These are phyloP conservation scores for Dactylorhiza incarnata DNA, from an alignment of 106 monocot species.

Conservation along the genomic window DNA sequence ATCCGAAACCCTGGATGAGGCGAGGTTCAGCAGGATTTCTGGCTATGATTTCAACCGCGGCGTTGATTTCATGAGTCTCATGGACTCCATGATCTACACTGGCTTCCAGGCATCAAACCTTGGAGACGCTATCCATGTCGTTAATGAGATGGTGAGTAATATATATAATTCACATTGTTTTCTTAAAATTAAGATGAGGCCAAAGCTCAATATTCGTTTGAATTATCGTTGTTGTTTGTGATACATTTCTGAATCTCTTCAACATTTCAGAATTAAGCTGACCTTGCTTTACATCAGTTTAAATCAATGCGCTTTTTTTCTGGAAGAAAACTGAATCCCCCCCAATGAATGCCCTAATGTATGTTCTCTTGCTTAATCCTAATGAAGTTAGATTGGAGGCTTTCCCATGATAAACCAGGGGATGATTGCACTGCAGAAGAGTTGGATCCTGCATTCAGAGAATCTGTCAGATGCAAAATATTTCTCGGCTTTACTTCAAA, in stretches of 20 bases:
- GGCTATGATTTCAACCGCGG: constrained; percentile 91
- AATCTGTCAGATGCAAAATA: constrained; percentile 84
- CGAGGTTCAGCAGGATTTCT: constrained; percentile 37
- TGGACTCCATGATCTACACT: constrained; percentile 61
- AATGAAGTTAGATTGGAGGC: constrained; percentile 73
- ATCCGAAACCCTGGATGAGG: constrained; percentile 60
- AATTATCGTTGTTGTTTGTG: too few species aligned
- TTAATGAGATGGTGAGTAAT: constrained; percentile 70
- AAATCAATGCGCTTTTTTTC: too few species aligned
- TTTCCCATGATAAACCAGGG: constrained; percentile 51
- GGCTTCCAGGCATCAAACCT: constrained; percentile 97
- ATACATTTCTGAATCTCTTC: too few species aligned
- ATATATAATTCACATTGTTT: background rate
- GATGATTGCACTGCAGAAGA: constrained; percentile 69
- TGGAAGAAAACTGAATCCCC: background rate
- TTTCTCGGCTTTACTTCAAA: constrained; percentile 97
- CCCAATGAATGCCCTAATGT: background rate
- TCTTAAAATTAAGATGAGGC: background rate
- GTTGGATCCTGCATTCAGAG: constrained; percentile 49
- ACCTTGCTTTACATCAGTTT: too few species aligned
- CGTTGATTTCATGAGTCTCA: constrained; percentile 37
- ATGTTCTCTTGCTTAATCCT: background rate
- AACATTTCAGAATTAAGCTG: too few species aligned
- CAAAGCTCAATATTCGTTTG: too few species aligned
- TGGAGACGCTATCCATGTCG: constrained; percentile 72